phyloP scores from a whole-genome alignment of 78 protist species.

The Chrysochromulina tobinii region DNA sequence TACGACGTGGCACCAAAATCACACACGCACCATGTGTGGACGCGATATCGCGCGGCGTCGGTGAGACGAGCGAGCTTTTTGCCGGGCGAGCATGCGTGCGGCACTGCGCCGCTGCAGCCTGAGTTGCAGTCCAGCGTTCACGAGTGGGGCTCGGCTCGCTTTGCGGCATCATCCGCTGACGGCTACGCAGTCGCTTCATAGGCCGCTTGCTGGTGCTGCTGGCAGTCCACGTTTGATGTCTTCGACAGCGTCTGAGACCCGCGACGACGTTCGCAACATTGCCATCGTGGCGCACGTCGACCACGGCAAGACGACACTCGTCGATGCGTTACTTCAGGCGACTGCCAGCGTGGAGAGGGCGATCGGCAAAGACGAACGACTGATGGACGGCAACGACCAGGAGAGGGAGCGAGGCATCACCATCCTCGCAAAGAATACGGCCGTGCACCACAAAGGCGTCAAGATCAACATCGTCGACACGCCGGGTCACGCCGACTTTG shows the following conservation, averaged over 20 bases:
- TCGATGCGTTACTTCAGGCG: constrained; percentile 38
- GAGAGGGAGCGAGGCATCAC: constrained; percentile 91
- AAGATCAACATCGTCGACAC: constrained; percentile 84
- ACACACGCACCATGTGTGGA: too few relatives aligned
- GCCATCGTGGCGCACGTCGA: constrained; percentile 58
- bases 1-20: too few relatives aligned
- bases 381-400: constrained; percentile 17
- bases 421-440: constrained; percentile 78
- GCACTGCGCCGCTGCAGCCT: too few relatives aligned
- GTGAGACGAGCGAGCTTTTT: too few relatives aligned
- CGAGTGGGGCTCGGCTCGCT: too few relatives aligned
- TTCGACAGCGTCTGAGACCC: not conserved
- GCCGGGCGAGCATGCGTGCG: too few relatives aligned
- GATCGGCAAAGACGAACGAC: not conserved
- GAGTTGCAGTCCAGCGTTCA: too few relatives aligned
- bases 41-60: too few relatives aligned
- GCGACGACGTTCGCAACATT: constrained; percentile 32
- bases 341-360: not conserved
- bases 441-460: not conserved
- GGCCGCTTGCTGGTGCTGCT: too few relatives aligned
- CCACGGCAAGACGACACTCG: constrained; percentile 61
- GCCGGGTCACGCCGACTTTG: constrained; percentile 92
- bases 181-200: too few relatives aligned
- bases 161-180: too few relatives aligned
- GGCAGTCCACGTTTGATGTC: too few relatives aligned